Evolutionary conservation across 2,329 filamentous ascomycete genomes (phyloP).

Genomic region (Ophiostoma novo-ulmi): DNA sequence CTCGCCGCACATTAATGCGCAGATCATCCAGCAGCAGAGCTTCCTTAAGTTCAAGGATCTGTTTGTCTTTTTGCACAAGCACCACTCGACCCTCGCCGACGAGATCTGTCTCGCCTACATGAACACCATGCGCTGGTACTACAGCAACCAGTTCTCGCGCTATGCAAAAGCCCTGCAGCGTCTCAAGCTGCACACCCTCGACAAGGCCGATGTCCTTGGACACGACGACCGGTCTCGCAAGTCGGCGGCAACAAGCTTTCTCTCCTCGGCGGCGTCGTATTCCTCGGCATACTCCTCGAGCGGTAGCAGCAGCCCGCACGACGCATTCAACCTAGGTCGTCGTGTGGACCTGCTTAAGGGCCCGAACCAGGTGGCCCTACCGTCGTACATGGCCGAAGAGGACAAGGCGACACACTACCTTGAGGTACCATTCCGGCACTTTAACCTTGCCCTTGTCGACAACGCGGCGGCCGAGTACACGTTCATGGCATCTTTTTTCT

Average conservation of each 20-base stretch:
- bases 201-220: slow-evolving; percentile 77
- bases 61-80: slow-evolving; percentile 75
- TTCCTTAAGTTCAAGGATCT: slow-evolving; percentile 86
- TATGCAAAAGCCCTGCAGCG: slow-evolving; percentile 81
- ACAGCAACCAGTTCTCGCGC: slow-evolving; percentile 80
- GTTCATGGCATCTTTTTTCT: slow-evolving; percentile 87
- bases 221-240: slow-evolving; percentile 59
- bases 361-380: slow-evolving; percentile 67
- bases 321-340: slow-evolving; percentile 83
- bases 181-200: slow-evolving; percentile 74
- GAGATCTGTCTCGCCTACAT: slow-evolving; percentile 92
- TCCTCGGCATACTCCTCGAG: background rate
- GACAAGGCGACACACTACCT: slow-evolving; percentile 75
- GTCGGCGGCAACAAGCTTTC: slow-evolving; percentile 32
- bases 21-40: slow-evolving; percentile 90
- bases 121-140: slow-evolving; percentile 99
- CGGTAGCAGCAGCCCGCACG: slow-evolving; percentile 51
- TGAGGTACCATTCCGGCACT: slow-evolving; percentile 86
- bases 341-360: slow-evolving; percentile 76
- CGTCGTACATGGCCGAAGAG: slow-evolving; percentile 87
- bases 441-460: slow-evolving; percentile 88
- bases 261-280: slow-evolving; percentile 34
- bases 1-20: slow-evolving; percentile 93
- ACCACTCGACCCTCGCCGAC: slow-evolving; percentile 76
- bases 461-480: slow-evolving; percentile 94